Evolutionary conservation across 371 early-diverging fungal species (phyloP), one percentile per base, ranked within the genome.

Genomic region (Chytridium lagenaria): DNA sequence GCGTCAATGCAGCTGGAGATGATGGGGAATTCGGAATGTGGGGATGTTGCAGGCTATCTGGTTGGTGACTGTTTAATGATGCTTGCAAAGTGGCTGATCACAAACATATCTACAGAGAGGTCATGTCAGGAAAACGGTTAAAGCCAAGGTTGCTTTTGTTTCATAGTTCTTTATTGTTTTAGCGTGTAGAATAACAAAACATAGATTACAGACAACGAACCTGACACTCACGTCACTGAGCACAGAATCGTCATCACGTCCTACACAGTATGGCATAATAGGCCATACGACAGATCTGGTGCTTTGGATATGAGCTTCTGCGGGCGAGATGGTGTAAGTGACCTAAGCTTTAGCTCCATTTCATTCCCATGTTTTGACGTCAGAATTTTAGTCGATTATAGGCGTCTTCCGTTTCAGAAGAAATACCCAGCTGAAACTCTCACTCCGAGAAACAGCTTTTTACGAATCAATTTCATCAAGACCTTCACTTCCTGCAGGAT

Each of bases 141-240:
- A 19, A 34, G 19, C 63, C 7, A 19, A 30, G 63, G 63, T 63
- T 26, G n/a, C n/a, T n/a, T 7, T 10, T 23, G 23, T 23, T 15
- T 7, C n/a, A 26, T 10, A 57, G 23, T 30, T 26, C 30, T 30
- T 26, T 57, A 7, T 10, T 7, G 7, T 57, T 57, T 7, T 30
- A 26, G 5, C 57, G 10, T 5, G 19, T 44, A 12, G 12, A 44
- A 7, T 44, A 44, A 44, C 36, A 63, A 26, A 63, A 30, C 15
- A 63, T 23, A 63, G 63, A 63, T 63, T 12, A 34, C 63, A 36
- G 63, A 63, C 34, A 16, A 34, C 36, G 63, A 7, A 3, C 63
- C 63, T 3, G 63, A 63, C 34, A 63, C 2, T 7, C 3, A 63
- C 7, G 15, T 37, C 15, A 16, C 16, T 37, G 15, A 63, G 16